Evolutionary conservation across 129 eudicot species (phyloP), one percentile per base, ranked within the genome.

Genomic region (Flaveria trinervia): DNA sequence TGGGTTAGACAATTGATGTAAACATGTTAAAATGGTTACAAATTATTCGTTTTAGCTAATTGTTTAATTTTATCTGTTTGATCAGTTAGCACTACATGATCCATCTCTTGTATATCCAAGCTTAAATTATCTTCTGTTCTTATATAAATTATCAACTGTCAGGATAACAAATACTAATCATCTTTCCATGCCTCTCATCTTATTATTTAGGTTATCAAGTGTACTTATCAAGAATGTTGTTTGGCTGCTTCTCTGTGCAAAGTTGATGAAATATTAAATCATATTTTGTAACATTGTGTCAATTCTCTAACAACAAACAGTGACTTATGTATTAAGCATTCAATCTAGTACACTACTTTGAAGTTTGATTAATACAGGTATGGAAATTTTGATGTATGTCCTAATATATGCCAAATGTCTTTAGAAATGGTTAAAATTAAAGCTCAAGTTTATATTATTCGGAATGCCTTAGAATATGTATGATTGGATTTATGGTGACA

Each of bases 381-480:
- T n/a, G 68, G 68, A 50, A 43, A 13, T 12, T 67, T 57, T 80
- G 75, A 71, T 78, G 65, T 12, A 5, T 61, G 54, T 46, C 80
- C 74, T 18, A 49, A 71, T 61, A 71, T 71, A 79, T 71, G 39
- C 73, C 45, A 16, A 71, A 18, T 79, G 22, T 79, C 65, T 46
- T 79, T 79, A 65, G 61, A 70, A 44, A 9, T 55, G 79, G 75
- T 57, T 75, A 2, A 9, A 22, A 73, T 73, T 73, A 60, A 80
- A 66, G 84, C 48, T 79, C 49, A 68, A 54, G 68, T 44, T 70
- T 44, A 78, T 66, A 52, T 41, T 11, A 33, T n/a, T 49, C 43
- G 5, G 54, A 67, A 80, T 80, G 45, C 79, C 73, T 65, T 51
- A 79, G 46, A 61, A 71, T 62, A 68, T 54, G 45, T 61, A 61